These are phyloP conservation scores for Cinnamomum micranthum DNA, from an alignment of 164 flowering plant genomes.

Conservation along the genomic window DNA sequence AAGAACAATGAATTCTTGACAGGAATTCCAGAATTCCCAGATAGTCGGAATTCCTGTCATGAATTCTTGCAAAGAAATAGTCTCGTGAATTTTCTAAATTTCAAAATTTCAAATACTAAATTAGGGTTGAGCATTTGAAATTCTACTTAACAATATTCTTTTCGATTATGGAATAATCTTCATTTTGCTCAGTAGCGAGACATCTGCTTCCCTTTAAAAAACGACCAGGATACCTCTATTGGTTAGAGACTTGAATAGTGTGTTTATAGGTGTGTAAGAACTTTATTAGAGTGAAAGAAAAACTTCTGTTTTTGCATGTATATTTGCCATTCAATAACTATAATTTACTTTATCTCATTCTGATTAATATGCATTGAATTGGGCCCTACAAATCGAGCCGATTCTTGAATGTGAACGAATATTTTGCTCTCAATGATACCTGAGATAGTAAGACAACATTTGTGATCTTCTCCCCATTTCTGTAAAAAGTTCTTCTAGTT, in stretches of 20 bases:
- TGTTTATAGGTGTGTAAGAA: neutral
- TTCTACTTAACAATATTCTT: too few relatives aligned
- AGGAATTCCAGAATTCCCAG: too few relatives aligned
- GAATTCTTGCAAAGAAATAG: too few relatives aligned
- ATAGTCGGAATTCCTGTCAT: too few relatives aligned
- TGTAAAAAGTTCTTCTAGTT: neutral
- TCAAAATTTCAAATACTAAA: too few relatives aligned
- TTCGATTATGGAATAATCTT: too few relatives aligned
- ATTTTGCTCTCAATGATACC: neutral
- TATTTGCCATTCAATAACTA: neutral
- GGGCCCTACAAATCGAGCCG: neutral
- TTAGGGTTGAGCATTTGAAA: too few relatives aligned
- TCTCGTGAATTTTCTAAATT: too few relatives aligned
- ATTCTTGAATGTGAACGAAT: neutral
- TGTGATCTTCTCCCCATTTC: neutral
- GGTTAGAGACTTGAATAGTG: neutral
- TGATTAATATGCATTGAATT: neutral
- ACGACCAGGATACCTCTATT: neutral
- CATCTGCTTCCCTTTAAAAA: too few relatives aligned
- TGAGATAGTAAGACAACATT: neutral
- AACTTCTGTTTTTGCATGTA: neutral
- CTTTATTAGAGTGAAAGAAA: neutral
- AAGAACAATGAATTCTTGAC: too few relatives aligned
- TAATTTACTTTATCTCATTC: neutral
- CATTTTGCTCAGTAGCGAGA: too few relatives aligned